Evolutionary conservation across 768 basidiomycete species (phyloP).

Genomic region (Tulasnella sp.): DNA sequence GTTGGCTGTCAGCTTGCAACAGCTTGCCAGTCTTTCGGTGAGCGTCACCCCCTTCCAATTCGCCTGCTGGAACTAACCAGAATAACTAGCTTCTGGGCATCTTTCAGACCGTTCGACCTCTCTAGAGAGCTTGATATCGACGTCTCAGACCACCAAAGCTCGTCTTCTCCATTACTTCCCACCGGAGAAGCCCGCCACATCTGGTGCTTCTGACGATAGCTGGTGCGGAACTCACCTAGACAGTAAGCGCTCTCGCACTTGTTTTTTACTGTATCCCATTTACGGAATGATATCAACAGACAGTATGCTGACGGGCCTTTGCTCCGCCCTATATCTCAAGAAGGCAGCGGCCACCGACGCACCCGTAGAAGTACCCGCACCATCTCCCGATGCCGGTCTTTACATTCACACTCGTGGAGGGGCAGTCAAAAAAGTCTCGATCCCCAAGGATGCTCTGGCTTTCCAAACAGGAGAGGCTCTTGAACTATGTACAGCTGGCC

Average conservation of each 20-base stretch:
- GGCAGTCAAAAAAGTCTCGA: constrained; percentile 67
- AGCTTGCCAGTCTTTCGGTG: constrained; percentile 90
- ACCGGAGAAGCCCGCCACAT: constrained; percentile 34
- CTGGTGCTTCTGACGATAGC: constrained; percentile 64
- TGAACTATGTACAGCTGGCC: constrained; percentile 71
- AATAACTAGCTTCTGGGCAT: constrained; percentile 46
- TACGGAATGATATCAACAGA: constrained; percentile 15
- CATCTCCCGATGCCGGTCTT: constrained; percentile 69
- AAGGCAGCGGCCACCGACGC: constrained; percentile 19
- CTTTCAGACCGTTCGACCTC: constrained; percentile 56
- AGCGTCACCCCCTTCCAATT: constrained; percentile 12
- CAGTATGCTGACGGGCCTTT: constrained; percentile 81
- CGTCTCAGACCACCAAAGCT: constrained; percentile 79
- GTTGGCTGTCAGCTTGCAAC: constrained; percentile 70
- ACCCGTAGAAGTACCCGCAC: constrained; percentile 46
- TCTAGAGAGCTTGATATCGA: constrained; percentile 56
- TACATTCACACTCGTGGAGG: constrained; percentile 84
- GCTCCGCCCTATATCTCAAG: constrained; percentile 79
- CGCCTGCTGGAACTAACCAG: neutral
- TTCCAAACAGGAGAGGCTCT: constrained; percentile 98
- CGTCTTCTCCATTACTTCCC: constrained; percentile 96
- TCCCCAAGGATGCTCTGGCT: constrained; percentile 75
- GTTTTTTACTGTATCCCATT: constrained; percentile 15
- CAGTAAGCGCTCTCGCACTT: constrained; percentile 30
- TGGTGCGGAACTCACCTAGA: constrained; percentile 97